A percentile compares a stretch with the other conserved stretches of the same genome.
Conservation (phyloP, 2,329 filamentous ascomycete species). For the Botrytis byssoidea region DNA sequence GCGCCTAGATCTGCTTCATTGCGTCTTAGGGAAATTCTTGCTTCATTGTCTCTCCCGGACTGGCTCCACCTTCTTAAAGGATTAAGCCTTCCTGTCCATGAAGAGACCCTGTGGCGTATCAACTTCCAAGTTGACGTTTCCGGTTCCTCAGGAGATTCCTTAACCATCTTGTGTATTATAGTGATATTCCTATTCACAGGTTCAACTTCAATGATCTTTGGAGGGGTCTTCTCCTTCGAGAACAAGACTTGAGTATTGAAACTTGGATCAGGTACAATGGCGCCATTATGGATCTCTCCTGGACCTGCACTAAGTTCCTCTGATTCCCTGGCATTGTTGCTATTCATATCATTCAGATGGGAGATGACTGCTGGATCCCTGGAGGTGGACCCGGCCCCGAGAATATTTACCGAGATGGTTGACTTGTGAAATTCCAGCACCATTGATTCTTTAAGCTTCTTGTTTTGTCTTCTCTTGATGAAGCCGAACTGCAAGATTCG, state of each 20-base stretch:
- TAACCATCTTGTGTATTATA: background rate
- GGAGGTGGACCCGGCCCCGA: background rate
- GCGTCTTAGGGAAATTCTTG: background rate
- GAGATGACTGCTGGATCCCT: background rate
- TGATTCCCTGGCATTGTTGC: background rate
- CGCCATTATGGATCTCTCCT: background rate
- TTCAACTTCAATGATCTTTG: background rate
- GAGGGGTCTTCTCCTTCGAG: background rate
- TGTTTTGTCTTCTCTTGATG: too few species aligned
- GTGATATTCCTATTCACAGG: background rate
- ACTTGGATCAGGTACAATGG: background rate
- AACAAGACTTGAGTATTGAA: background rate
- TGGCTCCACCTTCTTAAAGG: background rate
- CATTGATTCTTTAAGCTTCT: background rate
- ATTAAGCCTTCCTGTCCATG: background rate
- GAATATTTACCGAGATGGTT: background rate
- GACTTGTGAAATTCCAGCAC: background rate
- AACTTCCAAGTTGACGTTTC: too few species aligned
- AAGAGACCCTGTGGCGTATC: background rate
- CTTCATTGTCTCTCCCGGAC: too few species aligned
- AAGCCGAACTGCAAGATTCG: accelerated
- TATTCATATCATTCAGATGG: background rate
- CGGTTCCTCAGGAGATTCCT: background rate
- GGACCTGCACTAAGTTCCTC: background rate
- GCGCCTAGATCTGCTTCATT: background rate